Evolutionary conservation across 169 alveolate genomes (phyloP), one percentile per base, ranked within the genome.

Genomic region (Cyclospora cayetanensis): DNA sequence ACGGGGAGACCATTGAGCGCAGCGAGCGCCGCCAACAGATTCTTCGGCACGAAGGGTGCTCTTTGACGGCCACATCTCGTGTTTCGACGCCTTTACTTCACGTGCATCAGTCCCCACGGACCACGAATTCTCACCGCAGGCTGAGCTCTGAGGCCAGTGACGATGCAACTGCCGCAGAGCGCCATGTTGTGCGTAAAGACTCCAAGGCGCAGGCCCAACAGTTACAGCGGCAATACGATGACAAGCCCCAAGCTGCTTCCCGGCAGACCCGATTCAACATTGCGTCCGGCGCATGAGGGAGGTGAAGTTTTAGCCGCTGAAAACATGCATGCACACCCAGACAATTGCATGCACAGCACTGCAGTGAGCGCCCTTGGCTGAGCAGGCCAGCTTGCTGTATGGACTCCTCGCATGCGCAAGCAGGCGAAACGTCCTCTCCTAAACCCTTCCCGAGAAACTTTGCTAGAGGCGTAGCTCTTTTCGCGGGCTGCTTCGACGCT

Each of bases 81-180:
- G 70, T 29, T 12, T 41, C 72, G 4, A 27, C 50, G 35, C 88
- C 88, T 15, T 31, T 70, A 77, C 72, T 46, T 66, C 88, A 77
- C 12, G 66, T 4, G 0, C 43, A 29, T n/a, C 60, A 50, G 68
- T 70, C 29, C 65, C 72, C n/a, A 29, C 7, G 31, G 37, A 37
- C 88, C 43, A 50, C 88, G 20, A 46, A 25, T 27, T 46, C 68
- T 25, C 88, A 77, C 22, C 88, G 88, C 72, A 77, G 68, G 88
- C 88, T 77, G 34, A 77, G 88, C 72, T 77, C 88, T 11, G 88
- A 77, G 88, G 88, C 88, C 22, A 77, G 88, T 77, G 88, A 77
- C 50, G 88, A 77, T 77, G 88, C 88, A 42, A 74, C 42, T 1
- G 85, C 66, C 85, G 27, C 39, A n/a, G 88, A 50, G 72, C 68